Evolutionary conservation across 2,329 filamentous ascomycete species (phyloP).

Genomic region (Trichophyton verrucosum): DNA sequence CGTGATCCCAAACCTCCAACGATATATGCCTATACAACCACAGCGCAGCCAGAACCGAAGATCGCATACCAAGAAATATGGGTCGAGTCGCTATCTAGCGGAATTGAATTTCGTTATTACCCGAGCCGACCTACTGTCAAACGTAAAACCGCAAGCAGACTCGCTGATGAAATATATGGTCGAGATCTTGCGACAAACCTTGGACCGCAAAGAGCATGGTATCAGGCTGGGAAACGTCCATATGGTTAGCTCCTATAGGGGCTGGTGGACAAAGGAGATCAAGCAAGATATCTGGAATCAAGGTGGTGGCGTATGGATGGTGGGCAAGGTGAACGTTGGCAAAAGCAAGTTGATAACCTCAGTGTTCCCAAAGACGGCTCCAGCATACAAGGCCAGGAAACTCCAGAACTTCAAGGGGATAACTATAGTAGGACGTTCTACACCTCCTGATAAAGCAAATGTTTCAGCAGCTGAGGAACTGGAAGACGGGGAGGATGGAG

Average conservation of each 20-base stretch:
- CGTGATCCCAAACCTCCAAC: slow-evolving; percentile 62
- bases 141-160: slow-evolving; percentile 73
- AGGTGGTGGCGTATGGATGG: slow-evolving; percentile 84
- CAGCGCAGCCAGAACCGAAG: slow-evolving; percentile 71
- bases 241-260: slow-evolving; percentile 72
- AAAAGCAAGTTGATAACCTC: slow-evolving; percentile 86
- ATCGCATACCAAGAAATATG: slow-evolving; percentile 54
- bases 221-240: slow-evolving; percentile 78
- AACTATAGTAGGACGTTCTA: slow-evolving; percentile 1
- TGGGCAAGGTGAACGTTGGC: slow-evolving; percentile 96
- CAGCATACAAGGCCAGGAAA: slow-evolving; percentile 12
- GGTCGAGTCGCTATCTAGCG: slow-evolving; percentile 56
- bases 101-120: slow-evolving; percentile 89
- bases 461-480: not conserved
- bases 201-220: slow-evolving; percentile 55
- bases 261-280: slow-evolving; percentile 82
- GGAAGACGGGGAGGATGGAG: slow-evolving; percentile 12
- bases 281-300: slow-evolving; percentile 76
- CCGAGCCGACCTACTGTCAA: slow-evolving; percentile 71
- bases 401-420: not conserved
- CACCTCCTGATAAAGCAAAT: not conserved
- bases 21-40: slow-evolving; percentile 57
- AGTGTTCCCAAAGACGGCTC: slow-evolving; percentile 64
- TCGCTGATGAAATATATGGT: slow-evolving; percentile 72
- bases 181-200: slow-evolving; percentile 60